Conservation (phyloP, 169 alveolate genomes). For the Cryptosporidium andersoni region DNA sequence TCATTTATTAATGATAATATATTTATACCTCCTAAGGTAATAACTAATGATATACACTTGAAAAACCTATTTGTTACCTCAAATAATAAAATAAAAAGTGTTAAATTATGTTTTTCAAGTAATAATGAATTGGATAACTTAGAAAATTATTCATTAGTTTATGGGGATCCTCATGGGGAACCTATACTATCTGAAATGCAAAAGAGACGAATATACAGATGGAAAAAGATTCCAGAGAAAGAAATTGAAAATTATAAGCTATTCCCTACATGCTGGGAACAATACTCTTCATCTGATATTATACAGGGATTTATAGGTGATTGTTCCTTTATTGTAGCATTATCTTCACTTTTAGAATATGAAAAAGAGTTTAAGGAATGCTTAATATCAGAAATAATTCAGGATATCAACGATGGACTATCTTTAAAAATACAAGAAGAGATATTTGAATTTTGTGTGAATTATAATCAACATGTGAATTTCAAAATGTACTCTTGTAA, state of each 20-base stretch:
- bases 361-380: conserved; percentile 81
- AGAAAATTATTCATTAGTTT: conserved; percentile 18
- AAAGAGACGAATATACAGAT: conserved; percentile 59
- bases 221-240: conserved; percentile 73
- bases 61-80: too few relatives aligned
- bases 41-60: background rate
- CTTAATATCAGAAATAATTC: conserved; percentile 80
- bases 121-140: conserved; percentile 13
- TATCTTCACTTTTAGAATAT: conserved; percentile 89
- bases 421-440: conserved; percentile 30
- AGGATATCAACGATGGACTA: conserved; percentile 68
- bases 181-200: conserved; percentile 72
- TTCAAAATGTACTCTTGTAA: conserved; percentile 83
- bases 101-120: too few relatives aligned
- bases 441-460: conserved; percentile 2
- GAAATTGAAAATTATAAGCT: conserved; percentile 5
- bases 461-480: conserved; percentile 19
- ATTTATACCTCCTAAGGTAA: conserved; percentile 42
- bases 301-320: conserved; percentile 92
- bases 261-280: conserved; percentile 22
- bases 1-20: conserved; percentile 41
- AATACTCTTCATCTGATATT: conserved; percentile 74
- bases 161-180: conserved; percentile 3
- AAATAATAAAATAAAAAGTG: too few relatives aligned
- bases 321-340: conserved; percentile 88